Evolutionary conservation across 1,284 basidiomycete species (phyloP).

Genomic region (Meripilus lineatus): DNA sequence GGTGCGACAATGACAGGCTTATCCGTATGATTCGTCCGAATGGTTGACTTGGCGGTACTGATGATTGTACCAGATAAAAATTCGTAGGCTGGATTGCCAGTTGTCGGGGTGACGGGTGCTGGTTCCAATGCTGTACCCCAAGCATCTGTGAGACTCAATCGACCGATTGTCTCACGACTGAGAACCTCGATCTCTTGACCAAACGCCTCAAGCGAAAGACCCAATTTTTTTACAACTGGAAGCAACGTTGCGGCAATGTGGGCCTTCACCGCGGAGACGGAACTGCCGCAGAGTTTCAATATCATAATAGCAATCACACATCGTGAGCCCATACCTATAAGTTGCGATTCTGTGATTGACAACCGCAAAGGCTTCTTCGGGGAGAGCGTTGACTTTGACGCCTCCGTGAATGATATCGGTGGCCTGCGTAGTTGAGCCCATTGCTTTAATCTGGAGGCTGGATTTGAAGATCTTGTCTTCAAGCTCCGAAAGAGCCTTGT

Average conservation of each 20-base stretch:
- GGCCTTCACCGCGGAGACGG: conserved; percentile 36
- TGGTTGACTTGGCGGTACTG: conserved; percentile 23
- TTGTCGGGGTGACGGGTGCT: conserved; percentile 47
- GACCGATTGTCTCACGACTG: conserved; percentile 18
- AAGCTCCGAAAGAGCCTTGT: conserved; percentile 37
- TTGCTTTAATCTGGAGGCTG: conserved; percentile 25
- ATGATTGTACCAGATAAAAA: conserved; percentile 45
- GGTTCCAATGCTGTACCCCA: conserved; percentile 45
- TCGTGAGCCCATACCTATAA: conserved; percentile 26
- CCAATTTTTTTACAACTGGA: conserved; percentile 39
- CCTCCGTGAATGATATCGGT: conserved; percentile 64
- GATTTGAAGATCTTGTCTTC: conserved; percentile 31
- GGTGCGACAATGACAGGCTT: conserved; percentile 35
- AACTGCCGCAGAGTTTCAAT: conserved; percentile 31
- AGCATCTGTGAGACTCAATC: conserved; percentile 34
- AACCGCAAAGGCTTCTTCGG: conserved; percentile 46
- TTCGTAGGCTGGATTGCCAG: conserved; percentile 38
- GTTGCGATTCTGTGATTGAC: conserved; percentile 53
- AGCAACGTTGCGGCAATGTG: conserved; percentile 35
- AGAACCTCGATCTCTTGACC: conserved; percentile 23
- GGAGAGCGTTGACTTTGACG: conserved; percentile 54
- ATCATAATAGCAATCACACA: background rate
- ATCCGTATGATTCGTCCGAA: conserved; percentile 11
- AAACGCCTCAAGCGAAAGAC: conserved; percentile 52
- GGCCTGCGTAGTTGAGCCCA: conserved; percentile 67